Evolutionary conservation across 2,329 filamentous ascomycete species (phyloP), one percentile per base, ranked within the genome.

Genomic region (Torrubiella hemipterigena): DNA sequence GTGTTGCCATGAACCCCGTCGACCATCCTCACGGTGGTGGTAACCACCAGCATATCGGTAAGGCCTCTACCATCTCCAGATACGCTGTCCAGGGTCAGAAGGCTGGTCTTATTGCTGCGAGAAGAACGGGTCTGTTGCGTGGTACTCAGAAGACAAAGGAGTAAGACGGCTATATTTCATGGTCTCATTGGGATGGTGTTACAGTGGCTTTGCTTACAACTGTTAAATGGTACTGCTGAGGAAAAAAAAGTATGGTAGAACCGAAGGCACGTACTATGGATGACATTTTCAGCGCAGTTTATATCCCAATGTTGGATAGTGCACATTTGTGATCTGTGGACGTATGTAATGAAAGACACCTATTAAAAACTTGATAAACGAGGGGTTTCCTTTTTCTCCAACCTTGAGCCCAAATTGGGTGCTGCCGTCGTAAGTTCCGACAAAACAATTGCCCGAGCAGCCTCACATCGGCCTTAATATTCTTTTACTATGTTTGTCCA

Each of bases 101-200:
- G 79, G 91, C 91, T 57, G 91, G 91, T 95, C 89, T 98, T 62
- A 98, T 98, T 72, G 91, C 91, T 67, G 91, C 91, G 68, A 78
- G 91, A 69, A 84, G 93, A 77, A 98, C 91, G 66, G 91, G 91
- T 95, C 79, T 98, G 69, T 78, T 98, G 63, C 89, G 91, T 72
- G 91, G 91, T 93, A 96, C 91, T 62, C 91, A 98, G 75, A 98
- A 98, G 84, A 85, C 77, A 63, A 98, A 98, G 85, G 93, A 98
- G 51, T 89, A 86, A 69, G 54, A 49, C 44, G 50, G 48, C 50
- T 53, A 46, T 59, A 53, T 57, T 65, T 65, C 57, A 64, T 63
- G 66, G 64, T 65, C 59, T 62, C 61, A 65, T 62, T 67, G 65
- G 67, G 65, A 69, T 69, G 72, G 73, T 74, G 73, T 77, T 76